phyloP scores from a whole-genome alignment of 2,329 filamentous ascomycete genomes.

The Trichoderma sp. region DNA sequence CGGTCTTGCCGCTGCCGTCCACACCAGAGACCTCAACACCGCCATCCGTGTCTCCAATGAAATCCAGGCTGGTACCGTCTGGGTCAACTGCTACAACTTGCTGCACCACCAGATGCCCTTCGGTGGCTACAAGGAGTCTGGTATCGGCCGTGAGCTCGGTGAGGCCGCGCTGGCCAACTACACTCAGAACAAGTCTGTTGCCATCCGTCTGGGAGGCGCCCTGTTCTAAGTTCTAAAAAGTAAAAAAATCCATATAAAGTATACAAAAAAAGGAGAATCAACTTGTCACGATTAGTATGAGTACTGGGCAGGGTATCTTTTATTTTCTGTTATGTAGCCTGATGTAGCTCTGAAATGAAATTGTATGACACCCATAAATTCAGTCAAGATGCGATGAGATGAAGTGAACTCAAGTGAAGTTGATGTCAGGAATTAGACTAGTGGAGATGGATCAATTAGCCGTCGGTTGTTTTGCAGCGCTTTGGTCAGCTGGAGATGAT shows the following conservation, averaged over 20 bases:
- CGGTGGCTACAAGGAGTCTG: conserved; percentile 76
- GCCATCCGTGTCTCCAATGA: conserved; percentile 77
- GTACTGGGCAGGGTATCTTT: neutral
- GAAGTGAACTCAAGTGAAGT: neutral
- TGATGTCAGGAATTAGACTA: neutral
- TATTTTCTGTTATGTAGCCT: conserved; percentile 5
- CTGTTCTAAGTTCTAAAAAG: conserved; percentile 22
- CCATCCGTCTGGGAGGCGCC: conserved; percentile 42
- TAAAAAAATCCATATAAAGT: neutral
- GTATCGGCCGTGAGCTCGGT: conserved; percentile 75
- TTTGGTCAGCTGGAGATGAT: neutral
- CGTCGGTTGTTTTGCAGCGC: neutral
- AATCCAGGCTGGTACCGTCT: conserved; percentile 69
- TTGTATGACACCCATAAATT: neutral
- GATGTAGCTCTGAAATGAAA: conserved; percentile 16
- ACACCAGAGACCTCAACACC: conserved; percentile 80
- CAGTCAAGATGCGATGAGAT: neutral
- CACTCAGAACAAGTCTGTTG: conserved; percentile 68
- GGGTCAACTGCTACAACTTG: conserved; percentile 67
- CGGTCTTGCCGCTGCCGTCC: conserved; percentile 80
- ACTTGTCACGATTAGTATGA: conserved; percentile 19
- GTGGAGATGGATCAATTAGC: neutral
- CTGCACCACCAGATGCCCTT: conserved; percentile 68
- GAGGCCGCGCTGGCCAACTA: conserved; percentile 68
- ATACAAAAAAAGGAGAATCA: conserved; percentile 9